Base-by-base conservation (phyloP, 2,329 filamentous ascomycete genomes). In the Aspergillus oerlinghausenensis region DNA sequence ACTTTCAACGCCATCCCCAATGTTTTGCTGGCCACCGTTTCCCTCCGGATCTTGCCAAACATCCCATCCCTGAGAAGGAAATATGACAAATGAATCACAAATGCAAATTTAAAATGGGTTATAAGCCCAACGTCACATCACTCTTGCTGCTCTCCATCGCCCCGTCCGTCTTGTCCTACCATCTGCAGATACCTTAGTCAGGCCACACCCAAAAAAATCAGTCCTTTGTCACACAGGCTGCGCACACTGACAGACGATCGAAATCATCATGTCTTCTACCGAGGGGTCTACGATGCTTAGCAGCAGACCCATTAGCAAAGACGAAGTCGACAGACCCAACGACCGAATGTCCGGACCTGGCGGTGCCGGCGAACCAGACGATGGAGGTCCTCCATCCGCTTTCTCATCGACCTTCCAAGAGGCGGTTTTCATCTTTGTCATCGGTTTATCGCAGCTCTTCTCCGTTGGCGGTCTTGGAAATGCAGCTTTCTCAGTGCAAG, bases 401-500 rank as follows among this genome's bases (percentile, higher is more conserved):
- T 59, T 60, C 38, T 56, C 56, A 9, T 60, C 59, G 5, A 40
- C 49, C 21, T 55, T 59, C 28, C 59, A 60, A 38, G 56, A 60
- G 19, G 55, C 50, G 3, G 43, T 76, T 9, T 78, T 81, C 51
- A 71, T 81, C 23, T 59, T 63, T 5, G 66, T 77, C 29, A 72
- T 81, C 54, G 81, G 79, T 63, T 71, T 77, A 64, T 73, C 79
- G 3, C 76, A 81, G 60, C 69, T 82, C 50, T 65, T 70, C 21
- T 65, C 66, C 17, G 67, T 77, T 61, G 69, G 67, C 1, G 71
- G 67, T 23, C 62, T 78, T 25, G 66, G 69, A 8, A 70, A 70
- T 49, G 67, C 67, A 21, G 62, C 79, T 10, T 71, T 72, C 6
- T 73, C 75, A 1, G 67, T 80, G 25, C 73, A 79, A 19, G 51